A percentile compares a stretch with the other conserved stretches of the same genome.
Conservation (phyloP, 257 asterid species). For the Fraxinus quadrangulata region DNA sequence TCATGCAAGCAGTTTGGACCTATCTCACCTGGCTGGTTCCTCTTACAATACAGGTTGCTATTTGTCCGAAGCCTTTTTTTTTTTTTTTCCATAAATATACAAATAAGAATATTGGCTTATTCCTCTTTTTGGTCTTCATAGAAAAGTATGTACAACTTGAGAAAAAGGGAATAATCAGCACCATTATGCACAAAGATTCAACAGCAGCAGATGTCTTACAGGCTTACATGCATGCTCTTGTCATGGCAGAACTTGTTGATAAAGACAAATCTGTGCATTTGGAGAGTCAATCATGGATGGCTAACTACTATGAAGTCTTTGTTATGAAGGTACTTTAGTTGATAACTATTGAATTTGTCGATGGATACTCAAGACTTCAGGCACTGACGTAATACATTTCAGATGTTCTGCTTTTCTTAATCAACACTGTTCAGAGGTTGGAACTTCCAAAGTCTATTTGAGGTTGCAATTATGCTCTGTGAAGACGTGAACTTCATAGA, state of each 20-base stretch:
- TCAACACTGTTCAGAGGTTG: background rate
- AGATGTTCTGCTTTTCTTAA: background rate
- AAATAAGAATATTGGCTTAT: slow-evolving; percentile 19
- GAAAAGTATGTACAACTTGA: slow-evolving; percentile 66
- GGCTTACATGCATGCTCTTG: slow-evolving; percentile 80
- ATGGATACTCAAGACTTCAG: background rate
- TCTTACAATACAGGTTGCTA: slow-evolving; percentile 67
- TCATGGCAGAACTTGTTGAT: slow-evolving; percentile 51
- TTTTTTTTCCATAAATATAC: slow-evolving; percentile 12
- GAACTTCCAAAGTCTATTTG: background rate
- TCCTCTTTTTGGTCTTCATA: slow-evolving; percentile 33
- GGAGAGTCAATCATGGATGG: slow-evolving; percentile 85
- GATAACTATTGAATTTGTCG: background rate
- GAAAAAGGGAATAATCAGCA: slow-evolving; percentile 43
- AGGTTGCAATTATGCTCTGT: background rate
- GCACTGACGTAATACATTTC: background rate
- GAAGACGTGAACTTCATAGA: background rate
- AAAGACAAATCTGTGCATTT: slow-evolving; percentile 43
- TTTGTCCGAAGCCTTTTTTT: slow-evolving; percentile 11
- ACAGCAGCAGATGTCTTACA: slow-evolving; percentile 65
- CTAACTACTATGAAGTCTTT: slow-evolving; percentile 57
- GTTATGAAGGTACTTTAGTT: slow-evolving; percentile 50
- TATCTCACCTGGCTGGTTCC: slow-evolving; percentile 59
- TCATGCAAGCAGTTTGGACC: slow-evolving; percentile 54
- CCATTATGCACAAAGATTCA: slow-evolving; percentile 77